Percentiles rank a stretch among this genome's conserved stretches.
Evolutionary conservation across 2,329 filamentous ascomycete genomes (phyloP).

Genomic region (Ophiostoma ips): DNA sequence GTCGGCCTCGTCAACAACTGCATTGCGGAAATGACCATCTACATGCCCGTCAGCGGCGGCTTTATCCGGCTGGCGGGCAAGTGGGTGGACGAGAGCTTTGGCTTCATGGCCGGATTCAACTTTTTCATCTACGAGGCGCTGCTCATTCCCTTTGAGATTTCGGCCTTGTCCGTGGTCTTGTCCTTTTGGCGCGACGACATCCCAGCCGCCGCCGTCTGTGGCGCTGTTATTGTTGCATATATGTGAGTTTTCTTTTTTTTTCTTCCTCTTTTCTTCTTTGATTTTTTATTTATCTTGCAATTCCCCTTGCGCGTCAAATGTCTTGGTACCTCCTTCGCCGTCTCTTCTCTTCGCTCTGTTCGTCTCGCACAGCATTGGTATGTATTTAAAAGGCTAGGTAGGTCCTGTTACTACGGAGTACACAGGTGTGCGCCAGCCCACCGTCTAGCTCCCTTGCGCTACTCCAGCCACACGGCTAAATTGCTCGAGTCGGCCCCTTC

Average conservation of each 20-base stretch:
- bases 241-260: conserved; percentile 7
- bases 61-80: conserved; percentile 51
- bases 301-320: too few species aligned
- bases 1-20: conserved; percentile 51
- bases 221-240: conserved; percentile 29
- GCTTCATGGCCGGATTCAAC: conserved; percentile 38
- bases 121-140: conserved; percentile 29
- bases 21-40: conserved; percentile 49
- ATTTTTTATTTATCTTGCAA: neutral
- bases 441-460: neutral
- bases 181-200: conserved; percentile 33
- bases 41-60: conserved; percentile 48
- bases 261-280: neutral
- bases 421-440: too few species aligned
- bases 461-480: neutral
- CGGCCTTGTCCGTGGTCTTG: conserved; percentile 27
- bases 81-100: conserved; percentile 52
- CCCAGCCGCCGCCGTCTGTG: conserved; percentile 36
- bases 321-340: too few species aligned
- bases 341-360: too few species aligned
- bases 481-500: neutral
- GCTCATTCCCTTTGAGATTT: conserved; percentile 29
- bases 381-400: too few species aligned
- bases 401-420: too few species aligned
- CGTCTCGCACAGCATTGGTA: too few species aligned